Evolutionary conservation across 192 early-diverging fungal genomes (phyloP), one percentile per base, ranked within the genome.

Genomic region (Coemansia sp.): DNA sequence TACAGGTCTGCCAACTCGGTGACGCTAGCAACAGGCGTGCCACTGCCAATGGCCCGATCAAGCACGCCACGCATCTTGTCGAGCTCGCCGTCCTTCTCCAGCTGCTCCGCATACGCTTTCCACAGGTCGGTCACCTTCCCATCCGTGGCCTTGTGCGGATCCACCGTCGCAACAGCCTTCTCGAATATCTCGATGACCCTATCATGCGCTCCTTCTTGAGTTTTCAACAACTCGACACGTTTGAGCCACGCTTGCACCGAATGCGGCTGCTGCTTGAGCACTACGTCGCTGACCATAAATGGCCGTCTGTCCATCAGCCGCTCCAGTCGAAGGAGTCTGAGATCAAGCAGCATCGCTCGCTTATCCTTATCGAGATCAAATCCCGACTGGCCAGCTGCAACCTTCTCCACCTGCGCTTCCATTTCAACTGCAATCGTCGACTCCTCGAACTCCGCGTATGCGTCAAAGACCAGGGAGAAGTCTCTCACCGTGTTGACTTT

Each of bases 391-490:
- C 64, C 71, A 6, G 35, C 35, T 7, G 71, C 84, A 20, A 77
- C 88, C 2, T 80, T 68, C 46, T 82, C 79, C 0, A 85, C 88
- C 25, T 89, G 82, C 16, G 74, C 72, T 65, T 91, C 89, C 89
- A 97, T 91, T 25, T 86, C 87, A 10, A 83, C 79, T 8, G 86
- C 77, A 31, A 97, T 87, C 35, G 92, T 84, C 15, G 83, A 79
- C 70, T 97, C 94, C 63, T 95, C 93, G 62, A 96, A 90, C 57
- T 95, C 88, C 12, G 94, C 92, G 70, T 97, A 99, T 1, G 95
- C 90, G 66, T 99, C 95, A 85, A 99, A 99, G 64, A 99, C 90
- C 64, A 92, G 86, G 0, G 94, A 89, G 64, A 99, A 99, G 71
- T 97, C 96, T 10, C 90, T 86, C 37, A 97, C 91, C 0, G 90